Evolutionary conservation across 371 early-diverging fungal species (phyloP), one percentile per base, ranked within the genome.

Genomic region (Thermomucor indicae-seudaticae): DNA sequence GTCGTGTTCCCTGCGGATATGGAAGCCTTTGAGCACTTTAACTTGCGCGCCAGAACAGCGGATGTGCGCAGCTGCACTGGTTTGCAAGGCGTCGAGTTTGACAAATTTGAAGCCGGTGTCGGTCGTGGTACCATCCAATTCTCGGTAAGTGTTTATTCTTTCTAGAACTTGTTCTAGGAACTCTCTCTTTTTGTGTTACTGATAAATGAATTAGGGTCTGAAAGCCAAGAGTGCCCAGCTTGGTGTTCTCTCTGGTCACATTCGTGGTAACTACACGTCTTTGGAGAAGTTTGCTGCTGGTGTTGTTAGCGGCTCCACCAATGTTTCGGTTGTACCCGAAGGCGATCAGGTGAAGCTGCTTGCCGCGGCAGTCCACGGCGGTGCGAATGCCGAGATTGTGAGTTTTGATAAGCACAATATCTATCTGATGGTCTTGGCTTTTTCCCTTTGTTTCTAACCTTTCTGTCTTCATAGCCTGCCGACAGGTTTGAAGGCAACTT

Each of bases 51-150:
- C 23, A 43, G 46, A 10, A 31, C 39, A 29, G 58, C 30, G n/a
- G 35, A 42, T n/a, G 37, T 58, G 16, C 28, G 43, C 6, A 44
- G 52, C 28, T 45, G 47, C 29, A 31, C 7, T 4, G 43, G 42
- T 14, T 40, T 58, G 27, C 16, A 40, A n/a, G 29, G 11, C 4
- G 19, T 58, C 14, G 31, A 22, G 8, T 58, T 58, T 58, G 52
- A 39, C 24, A 37, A 48, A 27, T 51, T 58, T 52, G 22, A 24
- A 29, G 58, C 58, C 23, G 58, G 58, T 43, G 43, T 58, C 25
- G 58, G 58, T 28, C 52, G 52, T 43, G 58, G 58, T 31, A 47
- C 39, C 16, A 38, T 58, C 27, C 43, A 51, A 16, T 52, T 58
- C 14, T 51, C 23, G n/a, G 51, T 51, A 51, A 20, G 51, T 51